phyloP scores from a whole-genome alignment of 208 protist genomes.

The Porcisia deanei region DNA sequence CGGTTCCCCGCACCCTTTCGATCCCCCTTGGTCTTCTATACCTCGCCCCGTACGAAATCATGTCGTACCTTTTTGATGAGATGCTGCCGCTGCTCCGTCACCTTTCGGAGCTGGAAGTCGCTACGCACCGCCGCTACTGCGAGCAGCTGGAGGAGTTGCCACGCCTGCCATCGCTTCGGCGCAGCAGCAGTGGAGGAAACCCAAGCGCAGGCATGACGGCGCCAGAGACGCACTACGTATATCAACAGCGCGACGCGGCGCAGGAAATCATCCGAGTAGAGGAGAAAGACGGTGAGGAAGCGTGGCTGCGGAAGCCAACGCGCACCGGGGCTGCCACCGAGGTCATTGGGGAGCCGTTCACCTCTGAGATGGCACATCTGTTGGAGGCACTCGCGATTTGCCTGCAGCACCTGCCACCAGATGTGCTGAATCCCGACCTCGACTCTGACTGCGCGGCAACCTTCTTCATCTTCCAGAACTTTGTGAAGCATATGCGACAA shows the following conservation, averaged over 20 bases:
- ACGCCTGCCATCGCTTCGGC: conserved; percentile 17
- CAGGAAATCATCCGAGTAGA: background rate
- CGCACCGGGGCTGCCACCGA: conserved; percentile 18
- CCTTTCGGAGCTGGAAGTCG: conserved; percentile 72
- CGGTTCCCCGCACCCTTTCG: conserved; percentile 42
- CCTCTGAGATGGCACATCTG: conserved; percentile 78
- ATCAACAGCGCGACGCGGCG: conserved; percentile 1
- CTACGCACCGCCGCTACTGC: conserved; percentile 60
- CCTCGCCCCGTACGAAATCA: conserved; percentile 78
- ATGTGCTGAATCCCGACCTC: conserved; percentile 79
- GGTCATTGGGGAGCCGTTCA: conserved; percentile 48
- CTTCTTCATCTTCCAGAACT: conserved; percentile 88
- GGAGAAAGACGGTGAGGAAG: conserved; percentile 13
- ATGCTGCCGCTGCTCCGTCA: conserved; percentile 74
- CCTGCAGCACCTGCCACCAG: conserved; percentile 70
- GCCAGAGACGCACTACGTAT: conserved; percentile 11
- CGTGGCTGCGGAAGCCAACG: conserved; percentile 7
- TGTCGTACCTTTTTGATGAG: conserved; percentile 85
- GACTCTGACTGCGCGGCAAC: conserved; percentile 82
- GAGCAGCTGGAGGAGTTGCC: conserved; percentile 58
- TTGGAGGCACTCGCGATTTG: conserved; percentile 69
- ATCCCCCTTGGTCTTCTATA: conserved; percentile 67
- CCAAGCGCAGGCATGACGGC: background rate
- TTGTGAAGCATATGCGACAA: conserved; percentile 65
- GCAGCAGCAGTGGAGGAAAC: background rate